Percentiles rank a stretch among this genome's conserved stretches.
Conservation (phyloP, 1,284 basidiomycete species). For the Melampsora americana region DNA sequence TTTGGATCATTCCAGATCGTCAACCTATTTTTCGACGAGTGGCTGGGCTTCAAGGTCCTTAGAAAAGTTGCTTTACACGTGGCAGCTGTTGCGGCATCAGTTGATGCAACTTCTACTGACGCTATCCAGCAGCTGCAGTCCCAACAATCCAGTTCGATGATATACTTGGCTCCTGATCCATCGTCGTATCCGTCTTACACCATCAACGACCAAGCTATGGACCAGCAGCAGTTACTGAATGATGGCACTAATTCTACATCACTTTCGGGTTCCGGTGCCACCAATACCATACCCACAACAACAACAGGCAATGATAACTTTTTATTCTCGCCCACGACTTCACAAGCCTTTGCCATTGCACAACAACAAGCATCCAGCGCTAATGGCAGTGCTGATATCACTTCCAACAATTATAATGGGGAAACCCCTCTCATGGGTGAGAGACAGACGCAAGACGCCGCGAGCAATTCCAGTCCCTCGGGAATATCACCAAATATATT, state of each 20-base stretch:
- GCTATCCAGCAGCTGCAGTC: neutral
- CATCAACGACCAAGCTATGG: neutral
- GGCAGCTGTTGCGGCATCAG: slow-evolving; percentile 79
- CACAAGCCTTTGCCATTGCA: slow-evolving; percentile 14
- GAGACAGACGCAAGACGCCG: neutral
- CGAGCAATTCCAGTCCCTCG: neutral
- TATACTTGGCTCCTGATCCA: neutral
- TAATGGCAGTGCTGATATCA: neutral
- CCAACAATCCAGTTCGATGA: slow-evolving; percentile 3
- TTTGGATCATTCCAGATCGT: slow-evolving; percentile 84
- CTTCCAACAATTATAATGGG: neutral
- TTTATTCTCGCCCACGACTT: slow-evolving; percentile 22
- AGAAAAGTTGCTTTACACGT: slow-evolving; percentile 78
- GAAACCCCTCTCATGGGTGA: too few species aligned
- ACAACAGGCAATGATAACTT: slow-evolving; percentile 7
- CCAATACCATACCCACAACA: neutral
- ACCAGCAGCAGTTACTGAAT: neutral
- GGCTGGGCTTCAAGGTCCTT: slow-evolving; percentile 81
- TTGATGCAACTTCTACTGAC: slow-evolving; percentile 58
- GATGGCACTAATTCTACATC: neutral
- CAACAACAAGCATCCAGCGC: slow-evolving; percentile 13
- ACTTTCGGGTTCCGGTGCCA: neutral
- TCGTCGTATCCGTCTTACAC: neutral
- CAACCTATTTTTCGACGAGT: slow-evolving; percentile 82
- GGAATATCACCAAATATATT: neutral